Percentiles rank a stretch among this genome's conserved stretches.
Conservation (phyloP, 2,329 filamentous ascomycete genomes). For the Neofusicoccum cordaticola region DNA sequence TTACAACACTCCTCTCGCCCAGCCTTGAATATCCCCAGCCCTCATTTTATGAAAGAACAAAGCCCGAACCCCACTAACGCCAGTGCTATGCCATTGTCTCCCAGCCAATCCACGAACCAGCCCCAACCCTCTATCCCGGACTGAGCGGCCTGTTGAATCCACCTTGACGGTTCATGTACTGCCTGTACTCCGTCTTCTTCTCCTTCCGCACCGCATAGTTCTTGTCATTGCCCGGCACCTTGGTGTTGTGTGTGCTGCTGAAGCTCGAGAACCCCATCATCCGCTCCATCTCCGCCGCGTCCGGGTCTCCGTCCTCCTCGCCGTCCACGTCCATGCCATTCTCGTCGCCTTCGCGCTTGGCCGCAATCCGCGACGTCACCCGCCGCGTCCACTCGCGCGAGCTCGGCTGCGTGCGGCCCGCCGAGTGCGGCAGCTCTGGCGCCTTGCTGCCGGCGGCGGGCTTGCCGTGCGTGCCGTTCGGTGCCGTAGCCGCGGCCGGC, state of each 20-base stretch:
- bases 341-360: slow-evolving; percentile 18
- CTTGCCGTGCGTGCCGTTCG: not conserved
- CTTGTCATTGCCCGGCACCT: slow-evolving; percentile 79
- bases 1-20: not conserved
- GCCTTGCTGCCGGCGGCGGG: not conserved
- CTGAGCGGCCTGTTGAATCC: slow-evolving; percentile 79
- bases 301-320: slow-evolving; percentile 54
- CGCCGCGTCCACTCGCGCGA: slow-evolving; percentile 8
- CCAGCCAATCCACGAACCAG: not conserved
- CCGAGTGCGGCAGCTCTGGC: not conserved
- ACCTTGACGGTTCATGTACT: slow-evolving; percentile 90
- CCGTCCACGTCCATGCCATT: slow-evolving; percentile 40
- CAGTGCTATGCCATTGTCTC: slow-evolving; percentile 2
- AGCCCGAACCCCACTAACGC: slow-evolving; percentile 1
- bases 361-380: not conserved
- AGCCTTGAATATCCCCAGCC: not conserved
- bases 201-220: slow-evolving; percentile 80
- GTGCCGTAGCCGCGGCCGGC: not conserved
- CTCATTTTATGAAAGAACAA: not conserved
- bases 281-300: slow-evolving; percentile 70
- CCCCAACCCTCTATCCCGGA: slow-evolving; percentile 20
- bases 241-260: slow-evolving; percentile 81
- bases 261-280: slow-evolving; percentile 92
- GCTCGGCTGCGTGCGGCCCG: slow-evolving; percentile 6
- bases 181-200: slow-evolving; percentile 91